phyloP scores from a whole-genome alignment of 208 protist genomes.

The Trypanosoma cruzi region DNA sequence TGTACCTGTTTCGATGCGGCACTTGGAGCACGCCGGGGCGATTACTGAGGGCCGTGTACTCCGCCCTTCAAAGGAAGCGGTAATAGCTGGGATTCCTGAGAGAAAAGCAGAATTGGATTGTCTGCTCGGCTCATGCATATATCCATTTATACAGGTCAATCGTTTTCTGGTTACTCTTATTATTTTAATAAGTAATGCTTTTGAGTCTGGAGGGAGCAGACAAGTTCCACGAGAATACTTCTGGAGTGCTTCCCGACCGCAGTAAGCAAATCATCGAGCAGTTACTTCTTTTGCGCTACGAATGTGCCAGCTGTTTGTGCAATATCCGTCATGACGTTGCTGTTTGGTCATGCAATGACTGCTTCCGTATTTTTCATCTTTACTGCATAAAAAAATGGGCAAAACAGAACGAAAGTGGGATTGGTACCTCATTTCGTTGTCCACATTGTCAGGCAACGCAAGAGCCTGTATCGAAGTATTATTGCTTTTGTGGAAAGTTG shows the following conservation, averaged over 20 bases:
- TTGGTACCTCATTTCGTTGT: slow-evolving; percentile 49
- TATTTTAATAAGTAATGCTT: not conserved
- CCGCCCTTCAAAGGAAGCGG: not conserved
- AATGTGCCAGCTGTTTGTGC: slow-evolving; percentile 75
- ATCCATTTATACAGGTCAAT: no score
- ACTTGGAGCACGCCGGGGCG: no score
- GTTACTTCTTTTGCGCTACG: slow-evolving; percentile 44
- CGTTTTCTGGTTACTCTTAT: not conserved
- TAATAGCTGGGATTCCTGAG: no score
- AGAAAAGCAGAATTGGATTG: no score
- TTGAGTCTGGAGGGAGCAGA: not conserved
- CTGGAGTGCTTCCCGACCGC: slow-evolving; percentile 16
- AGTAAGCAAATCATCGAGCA: slow-evolving; percentile 46
- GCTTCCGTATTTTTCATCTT: slow-evolving; percentile 73
- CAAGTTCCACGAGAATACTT: not conserved
- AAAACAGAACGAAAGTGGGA: slow-evolving; percentile 31
- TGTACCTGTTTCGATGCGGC: not conserved
- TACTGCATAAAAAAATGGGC: slow-evolving; percentile 71
- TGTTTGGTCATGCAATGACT: slow-evolving; percentile 57
- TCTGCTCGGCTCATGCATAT: not conserved
- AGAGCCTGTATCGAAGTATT: slow-evolving; percentile 29
- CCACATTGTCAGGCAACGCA: slow-evolving; percentile 47
- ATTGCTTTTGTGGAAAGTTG: slow-evolving; percentile 79
- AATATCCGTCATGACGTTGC: slow-evolving; percentile 48
- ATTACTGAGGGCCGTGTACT: no score